These are phyloP conservation scores for Suillus discolor DNA, from an alignment of 768 basidiomycete genomes.

Conservation along the genomic window DNA sequence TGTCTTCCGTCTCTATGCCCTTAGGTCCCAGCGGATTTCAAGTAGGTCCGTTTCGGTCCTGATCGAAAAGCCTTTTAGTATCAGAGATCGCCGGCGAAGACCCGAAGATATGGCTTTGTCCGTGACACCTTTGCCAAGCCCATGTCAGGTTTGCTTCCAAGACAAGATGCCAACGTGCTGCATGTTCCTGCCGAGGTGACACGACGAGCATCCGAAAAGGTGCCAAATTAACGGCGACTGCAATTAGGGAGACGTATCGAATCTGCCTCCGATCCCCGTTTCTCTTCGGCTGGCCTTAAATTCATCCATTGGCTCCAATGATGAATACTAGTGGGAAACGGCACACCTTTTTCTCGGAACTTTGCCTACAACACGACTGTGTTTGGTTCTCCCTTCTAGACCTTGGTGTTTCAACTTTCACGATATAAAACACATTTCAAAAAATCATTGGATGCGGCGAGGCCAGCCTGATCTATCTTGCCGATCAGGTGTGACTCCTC, in stretches of 20 bases:
- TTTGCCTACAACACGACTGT: neutral
- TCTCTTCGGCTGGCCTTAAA: neutral
- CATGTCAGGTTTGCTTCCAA: neutral
- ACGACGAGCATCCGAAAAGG: slow-evolving; percentile 17
- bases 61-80: neutral
- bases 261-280: neutral
- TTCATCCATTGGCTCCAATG: neutral
- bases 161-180: slow-evolving; percentile 14
- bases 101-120: neutral
- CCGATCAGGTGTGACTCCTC: neutral
- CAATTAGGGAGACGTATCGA: neutral
- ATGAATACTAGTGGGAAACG: neutral
- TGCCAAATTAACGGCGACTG: neutral
- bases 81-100: neutral
- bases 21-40: neutral
- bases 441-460: neutral
- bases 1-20: neutral
- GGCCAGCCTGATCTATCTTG: neutral
- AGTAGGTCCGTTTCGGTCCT: neutral
- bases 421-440: neutral
- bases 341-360: neutral
- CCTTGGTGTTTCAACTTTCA: neutral
- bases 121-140: neutral
- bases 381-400: neutral
- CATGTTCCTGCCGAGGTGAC: slow-evolving; percentile 27